Evolutionary conservation across 805 yeast genomes (phyloP).

Genomic region (Cyberlindnera samutprakarnensis): DNA sequence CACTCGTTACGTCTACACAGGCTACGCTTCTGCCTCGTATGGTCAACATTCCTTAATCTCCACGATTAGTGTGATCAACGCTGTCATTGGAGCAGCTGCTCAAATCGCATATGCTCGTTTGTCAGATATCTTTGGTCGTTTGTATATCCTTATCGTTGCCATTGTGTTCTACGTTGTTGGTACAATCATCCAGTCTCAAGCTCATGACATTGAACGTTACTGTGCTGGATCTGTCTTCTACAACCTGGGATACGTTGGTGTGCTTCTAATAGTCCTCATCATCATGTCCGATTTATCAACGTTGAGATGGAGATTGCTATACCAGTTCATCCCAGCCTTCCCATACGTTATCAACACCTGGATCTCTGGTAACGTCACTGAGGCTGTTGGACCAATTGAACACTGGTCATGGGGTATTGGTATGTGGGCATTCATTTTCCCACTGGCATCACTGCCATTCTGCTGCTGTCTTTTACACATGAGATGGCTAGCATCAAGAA

Average conservation of each 20-base stretch:
- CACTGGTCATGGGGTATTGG: conserved; percentile 72
- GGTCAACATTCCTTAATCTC: conserved; percentile 46
- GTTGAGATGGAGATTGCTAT: conserved; percentile 63
- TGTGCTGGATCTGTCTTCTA: conserved; percentile 60
- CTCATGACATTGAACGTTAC: conserved; percentile 46
- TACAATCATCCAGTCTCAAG: conserved; percentile 55
- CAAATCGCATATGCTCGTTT: conserved; percentile 58
- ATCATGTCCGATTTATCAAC: conserved; percentile 60
- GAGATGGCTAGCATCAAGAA: conserved; percentile 43
- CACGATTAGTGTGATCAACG: conserved; percentile 49
- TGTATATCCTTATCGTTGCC: conserved; percentile 40
- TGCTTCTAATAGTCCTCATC: conserved; percentile 46
- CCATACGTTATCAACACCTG: conserved; percentile 76
- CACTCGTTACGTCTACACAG: conserved; percentile 40
- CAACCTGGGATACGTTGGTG: conserved; percentile 54
- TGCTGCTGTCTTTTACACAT: conserved; percentile 46
- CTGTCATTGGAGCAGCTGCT: conserved; percentile 60
- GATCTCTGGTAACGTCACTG: conserved; percentile 56
- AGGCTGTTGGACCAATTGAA: conserved; percentile 24
- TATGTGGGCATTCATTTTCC: conserved; percentile 75
- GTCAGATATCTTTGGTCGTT: conserved; percentile 61
- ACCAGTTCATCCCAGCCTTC: conserved; percentile 57
- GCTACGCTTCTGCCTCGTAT: conserved; percentile 50
- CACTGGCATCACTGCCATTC: conserved; percentile 56
- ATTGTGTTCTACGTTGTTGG: conserved; percentile 54